A percentile compares a stretch with the other conserved stretches of the same genome.
These are phyloP conservation scores for Pleurostoma richardsiae DNA, from an alignment of 2,329 filamentous ascomycete genomes.

Conservation along the genomic window DNA sequence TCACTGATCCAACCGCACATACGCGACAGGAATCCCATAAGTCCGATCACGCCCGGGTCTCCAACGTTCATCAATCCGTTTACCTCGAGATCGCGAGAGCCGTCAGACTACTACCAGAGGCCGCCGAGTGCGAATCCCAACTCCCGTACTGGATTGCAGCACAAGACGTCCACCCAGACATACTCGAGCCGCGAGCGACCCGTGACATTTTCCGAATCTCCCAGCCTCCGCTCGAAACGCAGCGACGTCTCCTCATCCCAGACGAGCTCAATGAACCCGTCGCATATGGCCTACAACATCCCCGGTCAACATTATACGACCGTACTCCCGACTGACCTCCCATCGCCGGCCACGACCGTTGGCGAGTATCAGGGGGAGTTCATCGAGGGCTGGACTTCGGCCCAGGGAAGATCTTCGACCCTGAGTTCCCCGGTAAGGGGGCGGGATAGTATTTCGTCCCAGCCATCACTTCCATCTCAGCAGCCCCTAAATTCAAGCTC, in stretches of 20 bases:
- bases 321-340: conserved; percentile 48
- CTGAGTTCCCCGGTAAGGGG: conserved; percentile 52
- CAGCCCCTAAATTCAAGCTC: conserved; percentile 39
- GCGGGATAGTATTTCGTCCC: conserved; percentile 50
- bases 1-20: conserved; percentile 31
- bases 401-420: conserved; percentile 53
- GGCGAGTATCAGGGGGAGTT: conserved; percentile 50
- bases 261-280: conserved; percentile 40
- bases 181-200: conserved; percentile 45
- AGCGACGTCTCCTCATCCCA: conserved; percentile 56
- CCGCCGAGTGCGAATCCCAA: conserved; percentile 37
- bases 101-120: conserved; percentile 33
- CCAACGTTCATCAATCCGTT: conserved; percentile 52
- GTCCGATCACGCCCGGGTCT: conserved; percentile 47
- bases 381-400: conserved; percentile 56
- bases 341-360: conserved; percentile 48
- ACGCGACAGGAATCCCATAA: conserved; percentile 36
- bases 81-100: conserved; percentile 32
- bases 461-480: conserved; percentile 26
- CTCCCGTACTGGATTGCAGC: conserved; percentile 31
- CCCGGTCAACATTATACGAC: conserved; percentile 45
- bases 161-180: conserved; percentile 43
- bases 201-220: conserved; percentile 51
- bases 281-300: conserved; percentile 30
- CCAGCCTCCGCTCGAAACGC: conserved; percentile 55